A percentile compares a stretch with the other conserved stretches of the same genome.
Evolutionary conservation across 2,329 filamentous ascomycete species (phyloP).

Genomic region (Lecanosticta acicola): DNA sequence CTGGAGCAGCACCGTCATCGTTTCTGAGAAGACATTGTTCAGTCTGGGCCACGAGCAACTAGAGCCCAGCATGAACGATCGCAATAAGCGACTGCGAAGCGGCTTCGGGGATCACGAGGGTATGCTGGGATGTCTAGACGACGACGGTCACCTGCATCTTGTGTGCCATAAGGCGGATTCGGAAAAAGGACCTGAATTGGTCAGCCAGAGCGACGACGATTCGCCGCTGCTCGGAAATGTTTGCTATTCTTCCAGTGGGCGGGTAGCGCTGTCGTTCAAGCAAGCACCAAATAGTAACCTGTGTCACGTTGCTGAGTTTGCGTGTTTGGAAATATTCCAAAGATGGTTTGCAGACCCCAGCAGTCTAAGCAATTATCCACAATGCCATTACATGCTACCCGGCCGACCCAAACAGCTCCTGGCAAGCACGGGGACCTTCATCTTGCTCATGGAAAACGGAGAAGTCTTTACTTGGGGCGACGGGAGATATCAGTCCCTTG

Average conservation of each 20-base stretch:
- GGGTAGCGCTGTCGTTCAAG: conserved; percentile 26
- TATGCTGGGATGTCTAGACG: conserved; percentile 25
- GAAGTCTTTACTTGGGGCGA: conserved; percentile 50
- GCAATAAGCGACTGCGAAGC: conserved; percentile 5
- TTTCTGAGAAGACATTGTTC: conserved; percentile 5
- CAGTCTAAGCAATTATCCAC: conserved; percentile 19
- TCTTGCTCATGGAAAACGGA: conserved; percentile 33
- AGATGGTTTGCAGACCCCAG: conserved; percentile 27
- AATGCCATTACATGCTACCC: conserved; percentile 24
- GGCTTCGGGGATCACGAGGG: conserved; percentile 32
- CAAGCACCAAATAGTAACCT: conserved; percentile 23
- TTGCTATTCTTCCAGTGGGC: conserved; percentile 27
- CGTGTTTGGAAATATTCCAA: conserved; percentile 20
- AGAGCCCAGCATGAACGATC: conserved; percentile 8
- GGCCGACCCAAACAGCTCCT: conserved; percentile 28
- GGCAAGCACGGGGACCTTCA: conserved; percentile 37
- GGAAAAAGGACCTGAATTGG: neutral
- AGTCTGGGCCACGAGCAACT: conserved; percentile 17
- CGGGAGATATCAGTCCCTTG: conserved; percentile 54
- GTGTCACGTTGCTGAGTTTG: conserved; percentile 29
- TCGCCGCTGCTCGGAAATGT: conserved; percentile 22
- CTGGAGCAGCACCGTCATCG: conserved; percentile 30
- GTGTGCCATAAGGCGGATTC: conserved; percentile 2
- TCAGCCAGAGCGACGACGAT: conserved; percentile 8
- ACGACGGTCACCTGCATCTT: conserved; percentile 22